Evolutionary conservation across 139 green algal genomes (phyloP), one percentile per base, ranked within the genome.

Genomic region (Limnomonas spitsbergensis): DNA sequence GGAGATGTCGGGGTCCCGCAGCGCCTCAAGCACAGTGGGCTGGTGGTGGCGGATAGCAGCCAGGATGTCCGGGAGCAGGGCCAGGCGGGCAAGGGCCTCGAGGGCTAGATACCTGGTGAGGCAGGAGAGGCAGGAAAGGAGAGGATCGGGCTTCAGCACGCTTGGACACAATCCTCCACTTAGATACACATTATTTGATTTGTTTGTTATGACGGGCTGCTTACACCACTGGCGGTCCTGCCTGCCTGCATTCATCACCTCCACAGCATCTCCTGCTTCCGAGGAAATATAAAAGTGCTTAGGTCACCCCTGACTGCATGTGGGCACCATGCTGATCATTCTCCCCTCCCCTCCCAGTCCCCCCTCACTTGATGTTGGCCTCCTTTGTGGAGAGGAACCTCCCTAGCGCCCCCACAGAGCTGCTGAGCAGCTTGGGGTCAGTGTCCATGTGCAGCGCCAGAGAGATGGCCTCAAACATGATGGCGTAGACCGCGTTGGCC

Each of bases 401-500:
- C 32, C 76, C 78, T 47, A 90, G 75, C 42, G 86, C 52, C 2
- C 40, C 66, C 9, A 94, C 79, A 80, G 86, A 93, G 39, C 88
- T 85, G 61, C 27, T 38, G 38, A 93, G 69, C 53, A 93, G 81
- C 70, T 97, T 85, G 26, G 36, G 56, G 54, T 95, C 88, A 2
- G 74, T 75, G 7, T 94, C 93, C 70, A 96, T 67, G 38, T 86
- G 84, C 66, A 97, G 80, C 27, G 86, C 89, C 38, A 99, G 91
- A 1, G 88, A 81, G n/a, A 98, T 88, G 35, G 94, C 95, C 36
- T 99, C 96, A 83, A 99, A 97, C 54, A 98, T 91, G 76, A 99
- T 94, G 52, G 91, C 94, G 82, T 99, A 91, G 78, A 95, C 81
- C 37, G 96, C 96, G 78, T 99, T 99, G 86, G 93, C 95, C 86